phyloP scores from a whole-genome alignment of 176 grass and related monocot genomes.

The Carex parvula region DNA sequence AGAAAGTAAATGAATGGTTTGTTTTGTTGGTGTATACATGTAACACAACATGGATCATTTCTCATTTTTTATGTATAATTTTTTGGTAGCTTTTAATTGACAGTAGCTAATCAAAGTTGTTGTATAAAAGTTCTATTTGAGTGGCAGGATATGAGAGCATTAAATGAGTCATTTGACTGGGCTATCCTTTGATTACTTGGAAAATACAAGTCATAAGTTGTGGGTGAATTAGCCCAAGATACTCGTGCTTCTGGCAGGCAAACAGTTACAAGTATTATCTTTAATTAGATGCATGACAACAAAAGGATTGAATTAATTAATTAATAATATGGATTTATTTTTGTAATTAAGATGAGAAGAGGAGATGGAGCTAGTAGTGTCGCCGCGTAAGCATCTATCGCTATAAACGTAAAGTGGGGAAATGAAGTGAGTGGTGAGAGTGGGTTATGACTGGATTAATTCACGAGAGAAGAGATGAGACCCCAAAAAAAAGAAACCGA shows the following conservation, averaged over 20 bases:
- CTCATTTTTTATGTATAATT: background rate
- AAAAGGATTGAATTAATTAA: too few relatives aligned
- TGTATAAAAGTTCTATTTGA: background rate
- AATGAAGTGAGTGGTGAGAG: too few relatives aligned
- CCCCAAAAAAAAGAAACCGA: background rate
- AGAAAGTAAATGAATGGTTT: background rate
- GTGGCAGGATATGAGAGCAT: background rate
- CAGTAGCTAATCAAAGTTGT: background rate
- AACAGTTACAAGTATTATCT: background rate
- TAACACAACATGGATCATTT: background rate
- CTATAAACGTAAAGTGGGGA: background rate
- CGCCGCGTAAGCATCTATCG: constrained; percentile 2
- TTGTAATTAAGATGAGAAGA: background rate
- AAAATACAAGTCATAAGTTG: background rate
- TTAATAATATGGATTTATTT: too few relatives aligned
- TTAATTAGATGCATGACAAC: background rate
- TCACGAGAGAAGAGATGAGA: background rate
- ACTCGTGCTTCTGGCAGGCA: background rate
- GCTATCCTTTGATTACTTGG: background rate
- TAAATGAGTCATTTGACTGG: background rate
- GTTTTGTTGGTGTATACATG: background rate
- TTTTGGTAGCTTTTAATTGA: background rate
- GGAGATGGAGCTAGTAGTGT: background rate
- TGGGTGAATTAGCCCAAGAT: background rate
- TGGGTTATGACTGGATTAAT: background rate